phyloP scores from a whole-genome alignment of 2,329 filamentous ascomycete species.

The Trichophyton equinum region DNA sequence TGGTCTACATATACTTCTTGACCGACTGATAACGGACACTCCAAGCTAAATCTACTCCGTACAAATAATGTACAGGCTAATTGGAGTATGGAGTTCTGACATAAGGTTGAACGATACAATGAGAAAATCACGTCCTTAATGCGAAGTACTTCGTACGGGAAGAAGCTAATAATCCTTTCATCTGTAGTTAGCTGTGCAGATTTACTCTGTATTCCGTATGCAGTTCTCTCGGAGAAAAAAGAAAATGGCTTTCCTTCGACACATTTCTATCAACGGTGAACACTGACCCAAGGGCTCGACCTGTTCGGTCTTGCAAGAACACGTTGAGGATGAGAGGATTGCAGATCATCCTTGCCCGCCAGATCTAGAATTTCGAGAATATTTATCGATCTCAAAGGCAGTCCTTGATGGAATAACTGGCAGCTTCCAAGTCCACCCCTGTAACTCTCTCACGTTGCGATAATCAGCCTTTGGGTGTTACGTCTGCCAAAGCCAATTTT shows the following conservation, averaged over 20 bases:
- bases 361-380: neutral
- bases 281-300: neutral
- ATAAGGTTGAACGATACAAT: no score
- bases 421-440: neutral
- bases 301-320: neutral
- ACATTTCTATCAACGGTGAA: neutral
- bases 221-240: neutral
- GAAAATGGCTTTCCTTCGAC: neutral
- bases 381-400: neutral
- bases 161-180: no score
- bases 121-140: no score
- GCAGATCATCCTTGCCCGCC: neutral
- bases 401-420: neutral
- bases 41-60: neutral
- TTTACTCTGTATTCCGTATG: neutral
- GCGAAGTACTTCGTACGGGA: no score
- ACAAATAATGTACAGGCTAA: neutral
- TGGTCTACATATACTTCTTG: neutral
- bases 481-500: no score
- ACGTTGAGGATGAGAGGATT: neutral
- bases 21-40: neutral
- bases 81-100: no score
- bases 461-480: no score
- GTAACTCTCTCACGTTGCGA: no score
- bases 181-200: no score